phyloP scores from a whole-genome alignment of 148 eudicot species.

The Selenicereus undatus region DNA sequence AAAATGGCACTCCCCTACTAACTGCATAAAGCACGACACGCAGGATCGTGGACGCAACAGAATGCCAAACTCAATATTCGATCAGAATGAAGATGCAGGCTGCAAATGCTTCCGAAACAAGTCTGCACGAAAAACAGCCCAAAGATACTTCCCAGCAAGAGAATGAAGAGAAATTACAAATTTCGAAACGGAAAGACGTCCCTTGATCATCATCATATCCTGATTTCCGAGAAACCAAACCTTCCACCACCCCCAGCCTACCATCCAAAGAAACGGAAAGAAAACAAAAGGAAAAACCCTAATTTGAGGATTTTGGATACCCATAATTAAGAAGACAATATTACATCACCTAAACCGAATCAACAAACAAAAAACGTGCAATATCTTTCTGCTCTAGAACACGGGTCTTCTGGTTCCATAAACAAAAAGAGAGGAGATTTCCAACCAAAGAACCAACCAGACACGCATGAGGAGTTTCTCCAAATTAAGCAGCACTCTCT shows the following conservation, averaged over 20 bases:
- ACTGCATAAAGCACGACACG: too few relatives aligned
- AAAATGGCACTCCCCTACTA: too few relatives aligned
- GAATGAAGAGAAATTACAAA: neutral
- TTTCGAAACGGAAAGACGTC: too few relatives aligned
- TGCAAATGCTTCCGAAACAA: neutral
- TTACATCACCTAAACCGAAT: conserved; percentile 4
- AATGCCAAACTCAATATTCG: too few relatives aligned
- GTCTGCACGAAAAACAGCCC: neutral
- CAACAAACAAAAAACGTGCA: neutral
- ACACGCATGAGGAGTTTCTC: neutral
- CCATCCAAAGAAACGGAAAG: neutral
- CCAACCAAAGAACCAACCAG: neutral
- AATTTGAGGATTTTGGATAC: neutral
- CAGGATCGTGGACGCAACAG: too few relatives aligned
- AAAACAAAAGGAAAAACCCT: neutral
- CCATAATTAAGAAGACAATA: conserved; percentile 1
- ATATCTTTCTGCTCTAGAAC: neutral
- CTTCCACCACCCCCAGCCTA: neutral
- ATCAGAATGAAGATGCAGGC: neutral
- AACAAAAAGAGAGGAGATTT: neutral
- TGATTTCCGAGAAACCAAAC: neutral
- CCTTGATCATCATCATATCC: neutral
- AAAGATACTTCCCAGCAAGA: neutral
- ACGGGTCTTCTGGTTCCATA: neutral
- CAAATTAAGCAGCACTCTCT: conserved; percentile 24